Percentiles rank a stretch among this genome's conserved stretches.
Conservation (phyloP, 2,329 filamentous ascomycete species). For the Podosphaera aphanis region DNA sequence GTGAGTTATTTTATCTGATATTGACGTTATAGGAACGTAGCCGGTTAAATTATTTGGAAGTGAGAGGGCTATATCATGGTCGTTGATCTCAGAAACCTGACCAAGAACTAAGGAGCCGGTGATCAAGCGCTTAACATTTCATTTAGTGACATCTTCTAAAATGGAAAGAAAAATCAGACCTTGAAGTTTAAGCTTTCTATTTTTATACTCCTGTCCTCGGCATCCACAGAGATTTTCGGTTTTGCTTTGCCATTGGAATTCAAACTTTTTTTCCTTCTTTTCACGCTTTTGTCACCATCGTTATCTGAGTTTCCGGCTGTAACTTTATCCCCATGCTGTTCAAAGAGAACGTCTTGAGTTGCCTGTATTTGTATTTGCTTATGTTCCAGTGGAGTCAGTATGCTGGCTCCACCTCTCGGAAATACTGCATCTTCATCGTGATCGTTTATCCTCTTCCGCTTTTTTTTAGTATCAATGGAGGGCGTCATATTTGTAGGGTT, state of each 20-base stretch:
- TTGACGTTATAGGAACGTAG: slow-evolving; percentile 73
- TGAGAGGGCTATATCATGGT: slow-evolving; percentile 55
- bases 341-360: slow-evolving; percentile 73
- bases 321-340: slow-evolving; percentile 36
- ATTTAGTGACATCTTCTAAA: slow-evolving; percentile 8
- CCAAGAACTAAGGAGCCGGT: slow-evolving; percentile 75
- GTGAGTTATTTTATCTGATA: slow-evolving; percentile 58
- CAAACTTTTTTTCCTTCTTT: slow-evolving; percentile 24
- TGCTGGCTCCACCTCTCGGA: slow-evolving; percentile 72
- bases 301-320: slow-evolving; percentile 19
- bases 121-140: slow-evolving; percentile 41
- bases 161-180: slow-evolving; percentile 23
- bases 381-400: slow-evolving; percentile 79
- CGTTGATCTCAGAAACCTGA: slow-evolving; percentile 60
- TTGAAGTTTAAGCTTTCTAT: slow-evolving; percentile 81
- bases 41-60: slow-evolving; percentile 85
- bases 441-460: slow-evolving; percentile 20
- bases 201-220: slow-evolving; percentile 32
- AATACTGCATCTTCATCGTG: slow-evolving; percentile 76
- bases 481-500: slow-evolving; percentile 11
- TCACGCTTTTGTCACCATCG: slow-evolving; percentile 7
- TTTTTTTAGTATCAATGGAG: slow-evolving; percentile 10
- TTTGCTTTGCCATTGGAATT: slow-evolving; percentile 29
- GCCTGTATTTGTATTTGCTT: slow-evolving; percentile 93
- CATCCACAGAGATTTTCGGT: slow-evolving; percentile 24